Evolutionary conservation across 2,329 filamentous ascomycete genomes (phyloP).

Genomic region (Penicillium sp.): DNA sequence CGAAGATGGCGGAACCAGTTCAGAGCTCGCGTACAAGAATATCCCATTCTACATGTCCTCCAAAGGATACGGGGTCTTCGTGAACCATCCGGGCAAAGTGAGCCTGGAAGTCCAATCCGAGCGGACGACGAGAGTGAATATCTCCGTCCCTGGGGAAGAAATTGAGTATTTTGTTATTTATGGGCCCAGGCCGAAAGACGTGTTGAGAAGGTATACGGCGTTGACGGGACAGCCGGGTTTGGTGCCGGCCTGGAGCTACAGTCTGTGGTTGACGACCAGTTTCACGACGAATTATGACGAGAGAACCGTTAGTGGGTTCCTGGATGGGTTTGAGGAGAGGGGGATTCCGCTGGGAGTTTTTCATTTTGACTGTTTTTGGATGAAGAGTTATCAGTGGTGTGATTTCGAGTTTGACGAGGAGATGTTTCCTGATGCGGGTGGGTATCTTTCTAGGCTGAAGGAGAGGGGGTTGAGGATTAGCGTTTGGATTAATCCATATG

Average conservation of each 20-base stretch:
- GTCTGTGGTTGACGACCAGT: slow-evolving; percentile 70
- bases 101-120: slow-evolving; percentile 74
- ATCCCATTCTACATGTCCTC: slow-evolving; percentile 49
- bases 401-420: slow-evolving; percentile 70
- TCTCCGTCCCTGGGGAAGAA: slow-evolving; percentile 65
- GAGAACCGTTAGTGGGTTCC: slow-evolving; percentile 62
- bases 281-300: slow-evolving; percentile 74
- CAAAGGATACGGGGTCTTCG: slow-evolving; percentile 73
- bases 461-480: slow-evolving; percentile 65
- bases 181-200: slow-evolving; percentile 68
- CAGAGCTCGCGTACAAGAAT: slow-evolving; percentile 43
- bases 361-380: slow-evolving; percentile 77
- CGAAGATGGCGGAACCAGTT: slow-evolving; percentile 50
- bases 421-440: slow-evolving; percentile 66
- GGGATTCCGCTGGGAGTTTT: slow-evolving; percentile 68
- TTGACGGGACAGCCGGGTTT: slow-evolving; percentile 65
- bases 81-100: slow-evolving; percentile 67
- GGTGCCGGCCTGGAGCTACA: slow-evolving; percentile 72
- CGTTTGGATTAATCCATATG: slow-evolving; percentile 75
- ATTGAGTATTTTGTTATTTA: slow-evolving; percentile 74
- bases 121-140: slow-evolving; percentile 68
- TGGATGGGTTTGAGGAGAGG: slow-evolving; percentile 66
- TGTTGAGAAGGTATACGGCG: slow-evolving; percentile 64
- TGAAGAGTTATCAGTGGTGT: slow-evolving; percentile 72
- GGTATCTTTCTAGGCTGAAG: slow-evolving; percentile 64